Evolutionary conservation across 805 yeast genomes (phyloP), one percentile per base, ranked within the genome.

Genomic region (Myxozyma mucilagina): DNA sequence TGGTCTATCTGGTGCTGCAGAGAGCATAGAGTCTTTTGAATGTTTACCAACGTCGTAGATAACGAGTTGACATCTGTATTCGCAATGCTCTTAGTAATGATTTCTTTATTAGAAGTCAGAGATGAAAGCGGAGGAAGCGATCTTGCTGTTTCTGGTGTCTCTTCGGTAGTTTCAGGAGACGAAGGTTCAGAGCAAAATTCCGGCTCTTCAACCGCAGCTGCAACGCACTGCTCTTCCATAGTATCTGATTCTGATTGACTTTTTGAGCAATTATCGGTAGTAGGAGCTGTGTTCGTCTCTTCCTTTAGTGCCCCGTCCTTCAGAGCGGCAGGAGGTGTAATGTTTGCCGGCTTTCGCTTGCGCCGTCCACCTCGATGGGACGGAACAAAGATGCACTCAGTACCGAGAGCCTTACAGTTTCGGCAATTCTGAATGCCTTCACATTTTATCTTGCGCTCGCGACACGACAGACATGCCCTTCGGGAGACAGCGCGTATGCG

Each of bases 361-460:
- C 66, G 65, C 35, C 45, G 56, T 4, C 66, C 66, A 31, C 66
- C 66, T 18, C 66, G 47, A 36, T 62, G 66, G 4, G 66, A 62
- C 3, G 66, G 66, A 39, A 62, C 66, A 42, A 55, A 62, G 39
- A 62, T 56, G 48, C 66, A 62, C 24, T 35, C 52, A 9, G 45
- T 41, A 3, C 47, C 41, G 6, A 59, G 59, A 3, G 53, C 47
- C 24, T 42, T 36, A 42, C 66, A 62, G 36, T 62, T 60, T 13
- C 56, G 45, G 29, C 66, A 62, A 36, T 49, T 56, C 45, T 62
- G 66, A 34, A 56, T 87, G 13, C 89, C 89, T 65, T 85, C 87
- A 71, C 89, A 85, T 66, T 84, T 85, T 64, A 85, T 78, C 67
- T 85, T 85, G 73, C 82, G 84, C 66, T 83, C 87, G 44, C 89